These are phyloP conservation scores for Plantago coronopus DNA, from an alignment of 305 asterid genomes.

Conservation along the genomic window DNA sequence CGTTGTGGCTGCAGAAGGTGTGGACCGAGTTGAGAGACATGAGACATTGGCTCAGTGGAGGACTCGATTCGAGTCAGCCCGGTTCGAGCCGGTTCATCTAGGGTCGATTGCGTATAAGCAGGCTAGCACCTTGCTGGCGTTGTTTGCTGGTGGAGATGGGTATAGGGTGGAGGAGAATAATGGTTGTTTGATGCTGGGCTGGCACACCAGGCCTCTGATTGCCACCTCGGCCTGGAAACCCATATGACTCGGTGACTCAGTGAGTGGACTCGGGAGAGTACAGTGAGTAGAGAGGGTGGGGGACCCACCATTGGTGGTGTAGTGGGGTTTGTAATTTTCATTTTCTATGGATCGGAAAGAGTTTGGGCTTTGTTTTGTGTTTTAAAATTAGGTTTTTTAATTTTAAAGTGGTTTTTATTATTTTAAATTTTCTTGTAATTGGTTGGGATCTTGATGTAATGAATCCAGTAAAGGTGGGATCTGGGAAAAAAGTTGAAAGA, in stretches of 20 bases:
- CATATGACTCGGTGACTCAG: constrained; percentile 30
- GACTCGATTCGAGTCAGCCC: constrained; percentile 46
- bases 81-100: constrained; percentile 61
- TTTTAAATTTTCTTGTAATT: too few species aligned
- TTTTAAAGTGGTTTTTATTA: constrained; percentile 8
- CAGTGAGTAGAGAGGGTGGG: not conserved
- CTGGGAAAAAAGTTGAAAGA: too few species aligned
- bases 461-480: too few species aligned
- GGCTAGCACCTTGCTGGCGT: constrained; percentile 72
- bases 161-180: constrained; percentile 78
- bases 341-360: too few species aligned
- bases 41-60: constrained; percentile 79
- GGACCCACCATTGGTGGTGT: too few species aligned
- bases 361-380: too few species aligned
- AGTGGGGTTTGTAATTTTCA: too few species aligned
- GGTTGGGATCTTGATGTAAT: too few species aligned
- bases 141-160: constrained; percentile 87
- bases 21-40: constrained; percentile 89
- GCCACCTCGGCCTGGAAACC: constrained; percentile 93
- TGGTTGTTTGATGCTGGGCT: constrained; percentile 88
- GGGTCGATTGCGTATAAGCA: constrained; percentile 88
- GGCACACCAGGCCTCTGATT: constrained; percentile 88
- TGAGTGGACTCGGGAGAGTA: constrained; percentile 23
- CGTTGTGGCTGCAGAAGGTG: constrained; percentile 85
- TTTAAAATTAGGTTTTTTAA: too few species aligned